These are phyloP conservation scores for Rosa multiflora DNA, from an alignment of 306 rosid species.

Conservation along the genomic window DNA sequence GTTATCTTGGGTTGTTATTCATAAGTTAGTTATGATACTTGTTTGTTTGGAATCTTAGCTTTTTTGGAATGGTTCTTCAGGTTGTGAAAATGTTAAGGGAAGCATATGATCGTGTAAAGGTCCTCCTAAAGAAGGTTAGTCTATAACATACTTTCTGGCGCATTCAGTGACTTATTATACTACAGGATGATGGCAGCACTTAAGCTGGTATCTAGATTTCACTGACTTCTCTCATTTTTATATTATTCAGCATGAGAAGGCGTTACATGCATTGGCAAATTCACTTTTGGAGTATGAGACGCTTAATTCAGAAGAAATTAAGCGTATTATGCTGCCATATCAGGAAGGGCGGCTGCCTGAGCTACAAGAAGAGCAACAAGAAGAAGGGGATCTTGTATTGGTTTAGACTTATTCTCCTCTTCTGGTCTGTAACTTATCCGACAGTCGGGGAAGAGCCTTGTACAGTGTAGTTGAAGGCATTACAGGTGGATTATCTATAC, in stretches of 20 bases:
- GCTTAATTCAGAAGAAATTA: slow-evolving; percentile 79
- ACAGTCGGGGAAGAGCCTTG: slow-evolving; percentile 40
- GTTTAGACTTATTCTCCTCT: slow-evolving; percentile 35
- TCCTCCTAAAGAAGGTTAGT: slow-evolving; percentile 81
- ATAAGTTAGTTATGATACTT: not conserved
- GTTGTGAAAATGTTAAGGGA: slow-evolving; percentile 91
- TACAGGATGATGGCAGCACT: not conserved
- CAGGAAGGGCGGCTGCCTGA: slow-evolving; percentile 61
- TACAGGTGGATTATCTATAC: slow-evolving; percentile 32
- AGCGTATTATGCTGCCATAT: slow-evolving; percentile 65
- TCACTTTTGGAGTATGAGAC: slow-evolving; percentile 90
- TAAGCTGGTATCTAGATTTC: not conserved
- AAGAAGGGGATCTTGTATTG: slow-evolving; percentile 74
- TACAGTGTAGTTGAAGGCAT: slow-evolving; percentile 60
- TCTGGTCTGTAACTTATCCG: slow-evolving; percentile 28
- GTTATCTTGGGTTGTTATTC: slow-evolving; percentile 10
- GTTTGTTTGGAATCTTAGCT: slow-evolving; percentile 24
- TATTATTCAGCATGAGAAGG: slow-evolving; percentile 83
- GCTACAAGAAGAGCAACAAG: slow-evolving; percentile 70
- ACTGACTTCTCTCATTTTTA: slow-evolving; percentile 11
- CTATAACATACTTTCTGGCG: not conserved
- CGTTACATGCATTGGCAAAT: slow-evolving; percentile 80
- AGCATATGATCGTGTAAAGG: slow-evolving; percentile 94
- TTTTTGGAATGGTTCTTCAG: slow-evolving; percentile 40
- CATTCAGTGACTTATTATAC: not conserved